Percentiles rank a stretch among this genome's conserved stretches.
phyloP scores from a whole-genome alignment of 2,329 filamentous ascomycete genomes.

The Mollisiaceae sp. region DNA sequence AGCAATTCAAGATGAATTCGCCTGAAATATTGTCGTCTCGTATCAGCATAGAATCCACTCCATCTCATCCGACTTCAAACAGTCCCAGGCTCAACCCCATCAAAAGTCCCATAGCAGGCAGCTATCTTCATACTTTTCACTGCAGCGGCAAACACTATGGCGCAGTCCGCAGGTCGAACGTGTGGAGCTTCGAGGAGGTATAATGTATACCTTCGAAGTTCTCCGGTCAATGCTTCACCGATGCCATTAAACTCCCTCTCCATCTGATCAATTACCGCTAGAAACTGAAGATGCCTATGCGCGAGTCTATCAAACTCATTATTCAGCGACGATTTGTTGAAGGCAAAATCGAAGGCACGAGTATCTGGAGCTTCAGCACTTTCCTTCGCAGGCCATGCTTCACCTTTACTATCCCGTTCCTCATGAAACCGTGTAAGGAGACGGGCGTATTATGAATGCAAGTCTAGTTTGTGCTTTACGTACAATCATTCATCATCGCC shows the following conservation, averaged over 20 bases:
- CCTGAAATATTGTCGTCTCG: not conserved
- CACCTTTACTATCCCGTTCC: not conserved
- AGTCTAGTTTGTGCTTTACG: not conserved
- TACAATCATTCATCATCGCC: not conserved
- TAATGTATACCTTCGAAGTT: not conserved
- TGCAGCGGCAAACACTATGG: not conserved
- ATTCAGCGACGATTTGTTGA: not conserved
- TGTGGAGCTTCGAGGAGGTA: not conserved
- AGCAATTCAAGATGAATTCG: not conserved
- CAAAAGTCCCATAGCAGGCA: not conserved
- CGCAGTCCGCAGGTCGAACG: not conserved
- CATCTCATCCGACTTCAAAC: not conserved
- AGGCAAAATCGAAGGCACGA: no score
- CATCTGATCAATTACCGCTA: not conserved
- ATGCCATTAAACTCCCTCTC: not conserved
- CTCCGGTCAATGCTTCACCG: not conserved
- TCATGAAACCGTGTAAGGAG: not conserved
- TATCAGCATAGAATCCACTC: not conserved
- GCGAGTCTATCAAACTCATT: not conserved
- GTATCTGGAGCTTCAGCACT: not conserved
- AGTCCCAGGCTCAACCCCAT: not conserved
- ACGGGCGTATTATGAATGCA: not conserved
- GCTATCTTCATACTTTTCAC: not conserved
- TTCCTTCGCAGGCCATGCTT: not conserved
- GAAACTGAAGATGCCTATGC: not conserved